Evolutionary conservation across 1,284 basidiomycete species (phyloP), one percentile per base, ranked within the genome.

Genomic region (Cronartium quercuum): DNA sequence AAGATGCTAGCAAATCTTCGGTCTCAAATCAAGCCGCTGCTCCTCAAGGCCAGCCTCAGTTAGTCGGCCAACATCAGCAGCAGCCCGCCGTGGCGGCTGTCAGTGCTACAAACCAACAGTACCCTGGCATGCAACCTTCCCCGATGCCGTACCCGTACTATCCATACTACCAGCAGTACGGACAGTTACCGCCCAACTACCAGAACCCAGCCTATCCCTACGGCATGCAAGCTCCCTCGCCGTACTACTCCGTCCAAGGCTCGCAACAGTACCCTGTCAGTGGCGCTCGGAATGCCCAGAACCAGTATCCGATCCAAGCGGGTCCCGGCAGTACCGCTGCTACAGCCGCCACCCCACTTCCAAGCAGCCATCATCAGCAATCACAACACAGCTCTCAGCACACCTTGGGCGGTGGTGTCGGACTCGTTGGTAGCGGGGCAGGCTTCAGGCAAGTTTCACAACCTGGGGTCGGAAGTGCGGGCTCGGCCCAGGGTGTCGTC

Each of bases 61-160:
- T 57, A 58, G 47, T 66, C 47, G 62, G 44, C 7, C 68, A 62
- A 34, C 69, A 71, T 41, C 62, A 64, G 29, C 64, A 60, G 34
- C 71, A 74, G 37, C 64, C 71, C 24, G 12, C 71, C 21, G 64
- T 55, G 18, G 58, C 64, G 12, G 64, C 71, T 38, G 71, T 51
- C 15, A 66, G 64, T 29, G 65, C 71, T 38, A 40, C 71, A 29
- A 60, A 57, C 18, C 71, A 74, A 61, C 71, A 74, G 29, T 74
- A 74, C 55, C 71, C 63, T 9, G 64, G 64, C 38, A 74, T 74
- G 63, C 64, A 66, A 55, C 63, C 71, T 37, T 74, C 71, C 35
- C 71, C 71, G 24, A 74, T 74, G 71, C 71, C 71, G 24, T 74
- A 74, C 57, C 71, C 64, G n/a, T 74, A 74, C 29, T 74, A 74